Evolutionary conservation across 2,329 filamentous ascomycete genomes (phyloP), one percentile per base, ranked within the genome.

Genomic region (Aaosphaeria arxii): DNA sequence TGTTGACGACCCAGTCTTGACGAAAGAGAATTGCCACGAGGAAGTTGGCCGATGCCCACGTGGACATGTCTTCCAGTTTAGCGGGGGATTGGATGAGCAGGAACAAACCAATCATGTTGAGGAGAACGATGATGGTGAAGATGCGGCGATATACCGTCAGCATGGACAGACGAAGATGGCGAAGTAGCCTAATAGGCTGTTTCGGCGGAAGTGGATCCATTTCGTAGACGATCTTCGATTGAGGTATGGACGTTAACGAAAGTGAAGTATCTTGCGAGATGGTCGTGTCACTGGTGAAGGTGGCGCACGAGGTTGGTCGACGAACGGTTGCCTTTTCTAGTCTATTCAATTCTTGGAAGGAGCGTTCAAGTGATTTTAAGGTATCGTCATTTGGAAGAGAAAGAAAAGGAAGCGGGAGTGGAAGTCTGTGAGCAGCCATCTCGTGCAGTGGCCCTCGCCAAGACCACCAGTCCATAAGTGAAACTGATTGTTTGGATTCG

Each of bases 41-140:
- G 42, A 66, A 54, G 48, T 74, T 73, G 13, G 61, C 52, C 5
- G 66, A 66, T 6, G 67, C 61, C 1, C 63, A 50, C 6, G 62
- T 66, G 33, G 65, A 55, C 28, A 68, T 46, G 7, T 50, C 44
- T n/a, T 48, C 39, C 17, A 48, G 31, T 17, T 44, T 43, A 2
- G 29, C 40, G 6, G 42, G 13, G 17, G 43, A 33, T 31, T 28
- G 32, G 17, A 56, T 33, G 32, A 64, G 11, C 7, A 57, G 24
- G 39, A 59, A 9, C 11, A 65, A 44, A 11, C 60, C 56, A 17
- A 63, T 55, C 9, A 68, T 11, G 51, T 77, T 77, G 55, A 61
- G 56, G 32, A 74, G 28, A 52, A 74, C 67, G 39, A 74, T 59
- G 17, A 74, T 45, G 4, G 69, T 64, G 53, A 77, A 76, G 32